phyloP scores from a whole-genome alignment of 352 stramenopile genomes.

The Pythium dissotocum region DNA sequence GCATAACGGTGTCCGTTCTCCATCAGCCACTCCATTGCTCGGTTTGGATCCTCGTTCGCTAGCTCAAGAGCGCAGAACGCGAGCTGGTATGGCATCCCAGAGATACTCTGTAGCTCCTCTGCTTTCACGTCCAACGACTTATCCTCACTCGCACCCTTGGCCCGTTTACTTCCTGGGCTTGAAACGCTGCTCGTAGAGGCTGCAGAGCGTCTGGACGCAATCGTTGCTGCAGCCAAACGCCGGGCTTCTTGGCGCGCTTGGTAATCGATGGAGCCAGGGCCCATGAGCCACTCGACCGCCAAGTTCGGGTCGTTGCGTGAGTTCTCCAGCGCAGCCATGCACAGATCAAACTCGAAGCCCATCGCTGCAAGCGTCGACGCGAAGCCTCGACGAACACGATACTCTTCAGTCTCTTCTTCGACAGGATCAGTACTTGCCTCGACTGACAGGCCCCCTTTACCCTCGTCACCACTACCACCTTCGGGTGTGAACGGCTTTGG shows the following conservation, averaged over 20 bases:
- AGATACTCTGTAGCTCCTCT: slow-evolving; percentile 73
- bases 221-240: slow-evolving; percentile 46
- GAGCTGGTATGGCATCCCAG: slow-evolving; percentile 68
- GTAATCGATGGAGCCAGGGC: slow-evolving; percentile 64
- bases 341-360: slow-evolving; percentile 89
- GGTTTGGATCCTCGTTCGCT: slow-evolving; percentile 77
- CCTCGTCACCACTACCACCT: neutral
- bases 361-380: slow-evolving; percentile 83
- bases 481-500: slow-evolving; percentile 42
- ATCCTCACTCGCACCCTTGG: slow-evolving; percentile 11
- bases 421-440: slow-evolving; percentile 55
- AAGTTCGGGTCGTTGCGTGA: slow-evolving; percentile 82
- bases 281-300: slow-evolving; percentile 88
- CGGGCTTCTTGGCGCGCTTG: slow-evolving; percentile 70
- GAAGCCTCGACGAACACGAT: slow-evolving; percentile 72
- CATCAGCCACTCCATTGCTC: slow-evolving; percentile 89
- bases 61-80: slow-evolving; percentile 72
- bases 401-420: slow-evolving; percentile 75
- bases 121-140: slow-evolving; percentile 62
- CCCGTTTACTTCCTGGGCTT: neutral
- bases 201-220: slow-evolving; percentile 34
- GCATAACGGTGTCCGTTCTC: slow-evolving; percentile 70
- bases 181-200: neutral
- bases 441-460: slow-evolving; percentile 1
- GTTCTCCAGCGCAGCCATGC: slow-evolving; percentile 80